These are phyloP conservation scores for Cochlearia excelsa DNA, from an alignment of 345 rosid species.

Conservation along the genomic window DNA sequence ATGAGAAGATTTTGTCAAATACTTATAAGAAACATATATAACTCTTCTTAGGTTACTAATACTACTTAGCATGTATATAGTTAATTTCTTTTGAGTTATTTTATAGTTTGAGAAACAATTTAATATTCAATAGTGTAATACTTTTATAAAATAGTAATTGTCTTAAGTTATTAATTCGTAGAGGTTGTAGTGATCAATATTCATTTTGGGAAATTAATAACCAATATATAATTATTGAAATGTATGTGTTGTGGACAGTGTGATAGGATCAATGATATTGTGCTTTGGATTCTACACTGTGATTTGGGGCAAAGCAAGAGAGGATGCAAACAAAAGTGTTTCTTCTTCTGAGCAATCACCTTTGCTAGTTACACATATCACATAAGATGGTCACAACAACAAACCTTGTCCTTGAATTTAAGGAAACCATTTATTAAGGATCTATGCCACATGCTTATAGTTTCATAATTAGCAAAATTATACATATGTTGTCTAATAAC, in stretches of 20 bases:
- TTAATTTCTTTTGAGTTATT: background rate
- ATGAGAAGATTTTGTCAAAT: background rate
- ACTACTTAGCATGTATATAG: background rate
- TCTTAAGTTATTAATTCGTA: too few relatives aligned
- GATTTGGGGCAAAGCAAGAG: constrained; percentile 40
- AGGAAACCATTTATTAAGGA: background rate
- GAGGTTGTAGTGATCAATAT: too few relatives aligned
- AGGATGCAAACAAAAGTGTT: constrained; percentile 9
- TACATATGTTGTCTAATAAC: too few relatives aligned
- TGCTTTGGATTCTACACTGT: constrained; percentile 27
- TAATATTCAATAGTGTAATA: background rate
- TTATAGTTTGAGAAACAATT: too few relatives aligned
- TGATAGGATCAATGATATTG: constrained; percentile 24
- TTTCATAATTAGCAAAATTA: too few relatives aligned
- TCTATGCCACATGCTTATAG: too few relatives aligned
- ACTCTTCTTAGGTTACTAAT: background rate
- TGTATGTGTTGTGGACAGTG: constrained; percentile 9
- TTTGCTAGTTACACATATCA: constrained; percentile 2
- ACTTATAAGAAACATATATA: background rate
- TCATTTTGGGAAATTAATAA: background rate
- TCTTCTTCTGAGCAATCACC: background rate
- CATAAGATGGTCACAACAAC: constrained; percentile 15
- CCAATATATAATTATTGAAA: background rate
- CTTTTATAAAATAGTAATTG: background rate
- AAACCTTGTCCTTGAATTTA: background rate